Evolutionary conservation across 345 rosid genomes (phyloP), one percentile per base, ranked within the genome.

Genomic region (Iberis pinnata): DNA sequence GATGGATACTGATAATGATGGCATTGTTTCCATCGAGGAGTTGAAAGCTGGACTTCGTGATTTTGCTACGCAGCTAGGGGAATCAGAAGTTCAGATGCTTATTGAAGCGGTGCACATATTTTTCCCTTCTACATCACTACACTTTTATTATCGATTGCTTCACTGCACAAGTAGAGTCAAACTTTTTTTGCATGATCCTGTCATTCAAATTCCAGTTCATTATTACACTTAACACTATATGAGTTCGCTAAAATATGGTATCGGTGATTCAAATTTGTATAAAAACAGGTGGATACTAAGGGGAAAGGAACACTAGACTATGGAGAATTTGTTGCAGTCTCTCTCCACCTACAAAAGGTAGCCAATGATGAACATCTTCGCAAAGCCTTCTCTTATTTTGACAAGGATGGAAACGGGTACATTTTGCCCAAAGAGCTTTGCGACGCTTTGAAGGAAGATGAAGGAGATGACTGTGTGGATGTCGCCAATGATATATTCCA

Each of bases 401-500:
- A 93, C 84, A 88, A 82, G 73, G 95, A 93, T 60, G 88, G 81
- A 18, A 80, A 80, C 55, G 97, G 95, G 63, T 86, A 55, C 69
- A 93, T 93, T 15, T 85, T 83, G 27, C 97, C 96, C 19, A 71
- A 83, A 29, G 99, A 93, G 84, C 99, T 93, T 47, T 78, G 81
- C 9, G 83, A 86, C 60, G 77, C 97, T 38, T 69, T 93, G 67
- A 83, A 80, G 89, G 99, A 93, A 72, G 95, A 93, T 63, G 99
- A 95, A 68, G 80, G 82, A 49, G 99, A 86, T 45, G 95, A 93
- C 58, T 80, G 94, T 70, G 82, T 77, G 40, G 75, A 85, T 75
- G 88, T 88, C 54, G 97, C 97, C 55, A 82, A 88, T 64, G 95
- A 93, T 72, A 93, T 93, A 74, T 88, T 93, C 79, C 99, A 83